These are phyloP conservation scores for Ascochyta rabiei DNA, from an alignment of 2,329 filamentous ascomycete species.

Conservation along the genomic window DNA sequence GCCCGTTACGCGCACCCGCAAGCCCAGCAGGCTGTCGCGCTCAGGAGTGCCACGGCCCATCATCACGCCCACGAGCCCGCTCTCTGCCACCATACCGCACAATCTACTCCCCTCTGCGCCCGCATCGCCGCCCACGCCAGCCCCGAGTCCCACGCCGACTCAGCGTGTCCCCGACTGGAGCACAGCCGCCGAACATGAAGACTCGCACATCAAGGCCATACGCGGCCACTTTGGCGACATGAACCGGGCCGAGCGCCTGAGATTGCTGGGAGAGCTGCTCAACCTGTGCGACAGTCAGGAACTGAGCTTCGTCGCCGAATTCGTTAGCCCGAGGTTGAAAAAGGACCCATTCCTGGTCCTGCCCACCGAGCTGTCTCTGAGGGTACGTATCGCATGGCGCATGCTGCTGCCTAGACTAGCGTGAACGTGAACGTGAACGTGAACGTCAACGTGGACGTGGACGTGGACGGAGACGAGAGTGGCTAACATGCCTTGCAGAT, in stretches of 20 bases:
- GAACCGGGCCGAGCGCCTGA: constrained; percentile 75
- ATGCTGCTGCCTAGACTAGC: constrained; percentile 3
- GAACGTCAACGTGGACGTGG: too few relatives aligned
- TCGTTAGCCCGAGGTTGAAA: constrained; percentile 91
- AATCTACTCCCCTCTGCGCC: constrained; percentile 69
- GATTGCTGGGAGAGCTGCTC: constrained; percentile 83
- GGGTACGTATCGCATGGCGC: constrained; percentile 61
- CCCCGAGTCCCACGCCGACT: constrained; percentile 68
- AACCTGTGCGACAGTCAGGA: constrained; percentile 95
- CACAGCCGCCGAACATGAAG: constrained; percentile 78
- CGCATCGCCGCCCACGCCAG: constrained; percentile 70
- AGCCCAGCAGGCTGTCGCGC: constrained; percentile 49
- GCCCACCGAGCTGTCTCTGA: constrained; percentile 89
- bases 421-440: background rate
- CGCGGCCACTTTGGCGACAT: constrained; percentile 80
- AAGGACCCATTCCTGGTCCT: constrained; percentile 94
- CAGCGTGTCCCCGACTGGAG: constrained; percentile 75
- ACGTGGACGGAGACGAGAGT: too few relatives aligned
- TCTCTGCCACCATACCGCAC: constrained; percentile 59
- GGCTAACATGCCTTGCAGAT: constrained; percentile 63
- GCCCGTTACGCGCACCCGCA: constrained; percentile 43
- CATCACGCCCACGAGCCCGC: constrained; percentile 58
- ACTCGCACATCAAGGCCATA: constrained; percentile 79
- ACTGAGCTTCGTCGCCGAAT: constrained; percentile 93
- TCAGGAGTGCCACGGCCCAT: constrained; percentile 53